Conservation (phyloP, 805 yeast genomes). For the Debaryomyces castellii region DNA sequence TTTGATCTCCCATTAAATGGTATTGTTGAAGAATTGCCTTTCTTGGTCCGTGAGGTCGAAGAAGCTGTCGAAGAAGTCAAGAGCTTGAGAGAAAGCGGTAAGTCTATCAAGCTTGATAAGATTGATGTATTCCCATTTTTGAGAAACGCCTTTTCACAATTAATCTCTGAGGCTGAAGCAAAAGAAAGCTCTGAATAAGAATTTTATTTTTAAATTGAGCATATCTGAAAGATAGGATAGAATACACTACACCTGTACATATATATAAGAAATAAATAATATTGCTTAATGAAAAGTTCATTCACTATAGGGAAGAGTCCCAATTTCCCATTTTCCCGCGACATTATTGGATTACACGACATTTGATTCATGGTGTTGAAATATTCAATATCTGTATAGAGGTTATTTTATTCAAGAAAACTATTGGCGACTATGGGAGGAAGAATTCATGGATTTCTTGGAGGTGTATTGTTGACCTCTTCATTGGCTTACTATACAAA, state of each 20-base stretch:
- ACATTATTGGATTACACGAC: neutral
- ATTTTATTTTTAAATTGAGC: neutral
- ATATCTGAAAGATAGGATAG: too few species aligned
- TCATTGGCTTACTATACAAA: conserved; percentile 63
- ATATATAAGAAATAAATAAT: conserved; percentile 1
- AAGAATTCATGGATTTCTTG: conserved; percentile 43
- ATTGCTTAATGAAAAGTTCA: neutral
- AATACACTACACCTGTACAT: neutral
- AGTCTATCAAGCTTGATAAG: conserved; percentile 29
- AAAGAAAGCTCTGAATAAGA: neutral
- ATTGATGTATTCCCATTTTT: conserved; percentile 41
- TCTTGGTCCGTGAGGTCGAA: conserved; percentile 29
- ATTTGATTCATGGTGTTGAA: neutral
- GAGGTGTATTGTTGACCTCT: conserved; percentile 61
- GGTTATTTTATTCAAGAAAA: neutral
- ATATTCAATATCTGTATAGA: neutral
- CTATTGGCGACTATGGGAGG: conserved; percentile 32
- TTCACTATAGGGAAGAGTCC: too few species aligned
- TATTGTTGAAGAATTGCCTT: conserved; percentile 41
- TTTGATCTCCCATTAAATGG: conserved; percentile 37
- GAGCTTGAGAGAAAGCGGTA: conserved; percentile 47
- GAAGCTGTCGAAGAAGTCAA: conserved; percentile 47
- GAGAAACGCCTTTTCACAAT: conserved; percentile 26
- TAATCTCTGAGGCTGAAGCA: conserved; percentile 10
- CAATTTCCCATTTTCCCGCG: too few species aligned